Percentiles rank a stretch among this genome's conserved stretches.
Evolutionary conservation across 345 rosid species (phyloP).

Genomic region (Citrus maxima): DNA sequence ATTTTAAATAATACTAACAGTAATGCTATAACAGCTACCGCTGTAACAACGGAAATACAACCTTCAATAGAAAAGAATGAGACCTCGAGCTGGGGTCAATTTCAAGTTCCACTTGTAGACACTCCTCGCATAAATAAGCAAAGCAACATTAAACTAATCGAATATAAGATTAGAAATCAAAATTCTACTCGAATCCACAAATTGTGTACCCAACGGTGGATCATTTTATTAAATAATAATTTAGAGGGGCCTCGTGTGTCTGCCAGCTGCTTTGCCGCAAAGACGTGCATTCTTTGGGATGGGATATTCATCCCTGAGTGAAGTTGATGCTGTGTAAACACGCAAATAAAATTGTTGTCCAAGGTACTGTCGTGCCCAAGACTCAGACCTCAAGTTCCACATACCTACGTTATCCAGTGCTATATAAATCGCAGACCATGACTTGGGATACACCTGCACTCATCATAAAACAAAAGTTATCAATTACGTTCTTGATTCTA

Average conservation of each 20-base stretch:
- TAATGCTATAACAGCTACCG: not conserved
- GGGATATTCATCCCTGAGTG: constrained; percentile 86
- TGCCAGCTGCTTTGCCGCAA: constrained; percentile 78
- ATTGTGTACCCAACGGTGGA: constrained; percentile 8
- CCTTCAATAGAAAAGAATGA: constrained; percentile 38
- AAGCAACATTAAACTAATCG: not conserved
- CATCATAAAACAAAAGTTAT: not conserved
- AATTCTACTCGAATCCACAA: constrained; percentile 25
- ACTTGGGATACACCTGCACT: constrained; percentile 75
- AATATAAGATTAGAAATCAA: constrained; percentile 19
- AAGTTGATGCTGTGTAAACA: constrained; percentile 66
- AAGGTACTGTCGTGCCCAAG: constrained; percentile 92
- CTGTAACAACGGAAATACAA: constrained; percentile 11
- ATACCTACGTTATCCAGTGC: constrained; percentile 93
- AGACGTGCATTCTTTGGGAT: constrained; percentile 83
- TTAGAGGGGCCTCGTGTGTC: constrained; percentile 69
- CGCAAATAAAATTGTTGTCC: constrained; percentile 92
- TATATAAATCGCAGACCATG: constrained; percentile 88
- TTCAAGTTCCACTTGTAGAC: not conserved
- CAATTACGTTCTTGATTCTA: not conserved
- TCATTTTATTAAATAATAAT: not conserved
- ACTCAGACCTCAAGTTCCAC: constrained; percentile 94
- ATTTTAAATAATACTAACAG: not conserved
- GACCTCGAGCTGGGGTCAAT: constrained; percentile 59
- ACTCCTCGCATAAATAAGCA: not conserved